A percentile compares a stretch with the other conserved stretches of the same genome.
Evolutionary conservation across 192 early-diverging fungal genomes (phyloP).

Genomic region (Umbelopsis sp.): DNA sequence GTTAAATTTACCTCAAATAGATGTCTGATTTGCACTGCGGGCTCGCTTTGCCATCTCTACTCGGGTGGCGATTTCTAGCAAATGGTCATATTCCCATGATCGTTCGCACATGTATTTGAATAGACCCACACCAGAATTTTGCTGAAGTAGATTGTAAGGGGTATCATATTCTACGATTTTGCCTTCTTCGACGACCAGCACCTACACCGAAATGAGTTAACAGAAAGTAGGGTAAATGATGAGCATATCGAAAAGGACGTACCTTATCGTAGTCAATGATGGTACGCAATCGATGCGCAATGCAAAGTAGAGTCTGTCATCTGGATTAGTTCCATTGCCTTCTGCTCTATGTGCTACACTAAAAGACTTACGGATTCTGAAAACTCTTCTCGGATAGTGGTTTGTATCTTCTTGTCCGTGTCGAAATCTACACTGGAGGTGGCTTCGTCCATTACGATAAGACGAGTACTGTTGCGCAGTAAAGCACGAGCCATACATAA

Average conservation of each 20-base stretch:
- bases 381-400: conserved; percentile 77
- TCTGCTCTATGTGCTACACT: background rate
- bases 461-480: conserved; percentile 45
- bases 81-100: conserved; percentile 79
- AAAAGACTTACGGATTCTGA: conserved; percentile 46
- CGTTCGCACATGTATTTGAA: conserved; percentile 82
- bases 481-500: conserved; percentile 80
- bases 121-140: conserved; percentile 45
- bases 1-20: no score
- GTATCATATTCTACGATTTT: conserved; percentile 76
- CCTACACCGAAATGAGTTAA: background rate
- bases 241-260: background rate
- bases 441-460: conserved; percentile 87
- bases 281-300: conserved; percentile 56
- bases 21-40: background rate
- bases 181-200: conserved; percentile 76
- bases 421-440: conserved; percentile 87
- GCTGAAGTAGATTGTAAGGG: conserved; percentile 69
- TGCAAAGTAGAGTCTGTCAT: conserved; percentile 46
- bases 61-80: conserved; percentile 58
- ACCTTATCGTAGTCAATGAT: conserved; percentile 56
- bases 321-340: background rate
- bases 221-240: background rate
- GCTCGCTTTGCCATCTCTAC: conserved; percentile 18
- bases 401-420: conserved; percentile 84